phyloP scores from a whole-genome alignment of 176 grass and related monocot genomes.

The Juncus inflexus region DNA sequence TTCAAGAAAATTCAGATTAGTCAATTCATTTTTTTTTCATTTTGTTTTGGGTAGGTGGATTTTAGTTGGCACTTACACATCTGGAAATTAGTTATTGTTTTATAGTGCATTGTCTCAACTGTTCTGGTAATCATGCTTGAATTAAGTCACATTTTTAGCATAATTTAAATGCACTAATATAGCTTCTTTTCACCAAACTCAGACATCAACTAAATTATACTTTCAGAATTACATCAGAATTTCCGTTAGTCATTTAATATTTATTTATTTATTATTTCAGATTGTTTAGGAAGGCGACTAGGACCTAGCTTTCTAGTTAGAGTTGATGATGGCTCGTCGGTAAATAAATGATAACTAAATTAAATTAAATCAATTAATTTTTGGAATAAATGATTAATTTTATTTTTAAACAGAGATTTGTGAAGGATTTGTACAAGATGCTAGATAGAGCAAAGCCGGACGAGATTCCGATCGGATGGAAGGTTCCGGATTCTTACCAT shows the following conservation, averaged over 20 bases:
- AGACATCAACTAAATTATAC: too few relatives aligned
- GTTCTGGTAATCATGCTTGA: too few relatives aligned
- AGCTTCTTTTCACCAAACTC: too few relatives aligned
- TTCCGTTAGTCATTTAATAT: background rate
- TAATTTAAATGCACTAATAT: background rate
- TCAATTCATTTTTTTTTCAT: too few relatives aligned
- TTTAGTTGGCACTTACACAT: too few relatives aligned
- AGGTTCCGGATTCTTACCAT: conserved; percentile 74
- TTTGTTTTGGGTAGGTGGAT: too few relatives aligned
- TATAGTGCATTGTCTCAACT: too few relatives aligned
- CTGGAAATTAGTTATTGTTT: too few relatives aligned
- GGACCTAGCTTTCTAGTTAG: conserved; percentile 82
- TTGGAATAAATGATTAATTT: background rate
- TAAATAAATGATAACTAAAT: conserved; percentile 25
- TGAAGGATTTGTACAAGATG: conserved; percentile 77
- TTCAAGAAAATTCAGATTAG: too few relatives aligned
- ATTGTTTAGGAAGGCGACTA: conserved; percentile 88
- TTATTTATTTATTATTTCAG: conserved; percentile 40
- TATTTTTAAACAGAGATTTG: conserved; percentile 54
- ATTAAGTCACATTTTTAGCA: too few relatives aligned
- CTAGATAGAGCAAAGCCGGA: conserved; percentile 74
- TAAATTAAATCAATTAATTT: background rate
- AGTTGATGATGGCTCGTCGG: conserved; percentile 65
- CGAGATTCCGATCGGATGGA: conserved; percentile 50
- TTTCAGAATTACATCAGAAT: too few relatives aligned